These are phyloP conservation scores for Arabidopsis lyrata DNA, from an alignment of 441 rosid species.

Conservation along the genomic window DNA sequence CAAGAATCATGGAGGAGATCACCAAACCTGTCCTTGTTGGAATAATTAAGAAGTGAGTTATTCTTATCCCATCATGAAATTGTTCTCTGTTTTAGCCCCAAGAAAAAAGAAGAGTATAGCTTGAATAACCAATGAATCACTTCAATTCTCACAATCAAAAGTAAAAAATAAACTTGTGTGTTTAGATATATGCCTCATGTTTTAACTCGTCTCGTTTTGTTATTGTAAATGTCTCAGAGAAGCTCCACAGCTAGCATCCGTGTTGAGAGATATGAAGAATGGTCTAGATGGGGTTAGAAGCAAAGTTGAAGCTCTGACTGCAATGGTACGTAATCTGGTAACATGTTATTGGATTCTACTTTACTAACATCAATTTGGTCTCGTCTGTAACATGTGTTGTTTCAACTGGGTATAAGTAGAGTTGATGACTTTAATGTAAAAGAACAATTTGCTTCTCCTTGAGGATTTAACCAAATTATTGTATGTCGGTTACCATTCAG, in stretches of 20 bases:
- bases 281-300: conserved; percentile 71
- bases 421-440: neutral
- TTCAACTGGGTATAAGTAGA: neutral
- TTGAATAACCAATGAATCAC: neutral
- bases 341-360: neutral
- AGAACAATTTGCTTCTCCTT: neutral
- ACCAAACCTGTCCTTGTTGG: conserved; percentile 28
- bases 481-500: neutral
- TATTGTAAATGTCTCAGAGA: conserved; percentile 52
- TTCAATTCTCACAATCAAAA: neutral
- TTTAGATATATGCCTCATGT: neutral
- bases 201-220: neutral
- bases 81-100: neutral
- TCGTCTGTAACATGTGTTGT: neutral
- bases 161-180: neutral
- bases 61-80: conserved; percentile 9
- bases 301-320: conserved; percentile 80
- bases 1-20: conserved; percentile 35
- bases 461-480: neutral
- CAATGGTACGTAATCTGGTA: conserved; percentile 54
- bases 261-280: conserved; percentile 79
- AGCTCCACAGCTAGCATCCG: conserved; percentile 64
- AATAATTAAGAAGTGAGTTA: conserved; percentile 35
- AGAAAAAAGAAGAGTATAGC: neutral
- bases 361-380: neutral